phyloP scores from a whole-genome alignment of 163 green algal genomes.

The Scenedesmus sp. region DNA sequence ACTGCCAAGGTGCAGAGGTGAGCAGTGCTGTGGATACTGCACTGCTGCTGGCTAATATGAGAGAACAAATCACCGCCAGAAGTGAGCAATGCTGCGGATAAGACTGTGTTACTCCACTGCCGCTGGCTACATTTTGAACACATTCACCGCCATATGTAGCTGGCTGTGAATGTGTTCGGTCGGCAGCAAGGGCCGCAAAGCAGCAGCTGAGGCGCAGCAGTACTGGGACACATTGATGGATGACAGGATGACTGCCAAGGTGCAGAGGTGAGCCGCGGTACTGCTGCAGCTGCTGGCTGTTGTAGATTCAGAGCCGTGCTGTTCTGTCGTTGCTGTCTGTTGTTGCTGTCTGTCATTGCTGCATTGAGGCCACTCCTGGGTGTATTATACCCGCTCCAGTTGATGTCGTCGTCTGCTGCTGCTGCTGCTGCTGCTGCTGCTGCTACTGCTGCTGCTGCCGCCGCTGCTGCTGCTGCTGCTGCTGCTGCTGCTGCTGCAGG shows the following conservation, averaged over 20 bases:
- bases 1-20: conserved; percentile 11
- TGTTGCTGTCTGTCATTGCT: too few species aligned
- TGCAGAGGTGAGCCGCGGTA: conserved; percentile 13
- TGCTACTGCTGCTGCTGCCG: background rate
- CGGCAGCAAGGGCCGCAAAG: conserved; percentile 1
- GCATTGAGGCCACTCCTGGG: too few species aligned
- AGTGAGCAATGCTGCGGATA: too few species aligned
- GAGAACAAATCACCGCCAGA: too few species aligned
- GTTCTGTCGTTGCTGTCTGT: too few species aligned
- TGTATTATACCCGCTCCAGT: background rate
- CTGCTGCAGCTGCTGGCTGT: too few species aligned
- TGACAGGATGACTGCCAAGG: background rate
- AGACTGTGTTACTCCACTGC: too few species aligned
- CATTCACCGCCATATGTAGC: too few species aligned
- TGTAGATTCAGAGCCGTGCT: too few species aligned
- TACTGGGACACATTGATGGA: conserved; percentile 34
- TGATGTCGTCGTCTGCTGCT: background rate
- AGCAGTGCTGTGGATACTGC: background rate
- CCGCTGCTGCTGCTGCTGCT: background rate
- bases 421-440: background rate
- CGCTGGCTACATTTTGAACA: too few species aligned
- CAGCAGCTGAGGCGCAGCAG: background rate
- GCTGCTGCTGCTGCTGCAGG: conserved; percentile 22
- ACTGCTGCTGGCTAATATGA: too few species aligned
- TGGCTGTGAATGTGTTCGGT: too few species aligned